Evolutionary conservation across 257 asterid genomes (phyloP).

Genomic region (Solanum chiquidenum): DNA sequence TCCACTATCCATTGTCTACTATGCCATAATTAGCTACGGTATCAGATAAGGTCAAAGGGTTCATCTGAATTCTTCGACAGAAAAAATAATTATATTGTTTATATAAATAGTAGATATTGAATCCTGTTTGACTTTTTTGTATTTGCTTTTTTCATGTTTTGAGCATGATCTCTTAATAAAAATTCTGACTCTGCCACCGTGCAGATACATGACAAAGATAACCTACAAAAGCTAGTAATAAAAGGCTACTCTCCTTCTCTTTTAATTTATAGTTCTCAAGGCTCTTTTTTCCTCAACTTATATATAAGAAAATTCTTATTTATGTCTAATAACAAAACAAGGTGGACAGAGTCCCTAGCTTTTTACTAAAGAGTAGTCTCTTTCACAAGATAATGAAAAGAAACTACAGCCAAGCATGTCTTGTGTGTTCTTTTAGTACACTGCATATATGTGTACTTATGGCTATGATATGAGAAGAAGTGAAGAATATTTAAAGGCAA

Average conservation of each 20-base stretch:
- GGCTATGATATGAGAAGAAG: not conserved
- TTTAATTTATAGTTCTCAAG: not conserved
- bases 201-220: not conserved
- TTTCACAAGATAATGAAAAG: slow-evolving; percentile 19
- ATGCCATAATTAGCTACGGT: not conserved
- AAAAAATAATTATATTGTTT: not conserved
- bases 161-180: not conserved
- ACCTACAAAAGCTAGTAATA: not conserved
- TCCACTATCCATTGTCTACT: not conserved
- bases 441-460: not conserved
- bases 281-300: not conserved
- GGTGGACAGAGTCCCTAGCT: not conserved
- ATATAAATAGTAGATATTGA: not conserved
- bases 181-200: accelerated
- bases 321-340: not conserved
- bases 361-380: slow-evolving; percentile 18
- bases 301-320: not conserved
- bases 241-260: slow-evolving; percentile 4
- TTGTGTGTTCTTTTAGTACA: not conserved
- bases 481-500: not conserved
- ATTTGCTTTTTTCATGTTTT: not conserved
- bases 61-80: not conserved
- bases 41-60: not conserved
- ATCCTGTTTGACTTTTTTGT: not conserved
- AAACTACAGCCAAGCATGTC: slow-evolving; percentile 9